phyloP scores from a whole-genome alignment of 371 early-diverging fungal genomes.

The Funneliformis caledonium region DNA sequence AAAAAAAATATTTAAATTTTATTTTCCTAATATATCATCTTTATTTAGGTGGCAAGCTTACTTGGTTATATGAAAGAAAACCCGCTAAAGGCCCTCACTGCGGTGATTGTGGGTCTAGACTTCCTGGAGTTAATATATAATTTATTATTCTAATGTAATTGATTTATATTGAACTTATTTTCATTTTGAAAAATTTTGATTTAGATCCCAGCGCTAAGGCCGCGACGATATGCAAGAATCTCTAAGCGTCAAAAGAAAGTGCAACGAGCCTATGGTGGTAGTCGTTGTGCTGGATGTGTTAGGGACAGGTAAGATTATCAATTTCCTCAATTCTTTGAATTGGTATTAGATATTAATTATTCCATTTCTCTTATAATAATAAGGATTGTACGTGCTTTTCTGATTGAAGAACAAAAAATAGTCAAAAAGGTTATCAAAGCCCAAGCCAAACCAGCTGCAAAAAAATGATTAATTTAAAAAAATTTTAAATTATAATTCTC shows the following conservation, averaged over 20 bases:
- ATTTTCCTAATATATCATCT: background rate
- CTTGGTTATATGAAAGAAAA: slow-evolving; percentile 92
- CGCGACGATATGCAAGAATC: slow-evolving; percentile 86
- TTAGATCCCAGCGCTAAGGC: slow-evolving; percentile 91
- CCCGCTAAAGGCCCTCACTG: slow-evolving; percentile 91
- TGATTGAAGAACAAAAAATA: slow-evolving; percentile 99
- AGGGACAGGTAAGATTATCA: slow-evolving; percentile 67
- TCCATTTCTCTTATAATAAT: slow-evolving; percentile 9
- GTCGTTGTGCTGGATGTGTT: slow-evolving; percentile 92
- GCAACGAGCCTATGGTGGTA: slow-evolving; percentile 96
- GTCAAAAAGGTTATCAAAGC: slow-evolving; percentile 97
- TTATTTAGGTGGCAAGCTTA: slow-evolving; percentile 83
- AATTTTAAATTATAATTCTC: no score
- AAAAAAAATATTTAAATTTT: background rate
- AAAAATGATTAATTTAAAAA: slow-evolving; percentile 20
- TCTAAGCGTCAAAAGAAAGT: slow-evolving; percentile 94
- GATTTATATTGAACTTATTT: background rate
- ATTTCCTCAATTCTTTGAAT: background rate
- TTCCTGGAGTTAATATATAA: slow-evolving; percentile 71
- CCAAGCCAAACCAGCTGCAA: slow-evolving; percentile 51
- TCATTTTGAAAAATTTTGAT: background rate
- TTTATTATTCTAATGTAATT: background rate
- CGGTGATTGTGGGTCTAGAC: slow-evolving; percentile 95
- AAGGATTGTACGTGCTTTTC: slow-evolving; percentile 97
- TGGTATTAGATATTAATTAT: background rate